Evolutionary conservation across 116 monocot species (phyloP).

Genomic region (Dioscorea cayenensis): DNA sequence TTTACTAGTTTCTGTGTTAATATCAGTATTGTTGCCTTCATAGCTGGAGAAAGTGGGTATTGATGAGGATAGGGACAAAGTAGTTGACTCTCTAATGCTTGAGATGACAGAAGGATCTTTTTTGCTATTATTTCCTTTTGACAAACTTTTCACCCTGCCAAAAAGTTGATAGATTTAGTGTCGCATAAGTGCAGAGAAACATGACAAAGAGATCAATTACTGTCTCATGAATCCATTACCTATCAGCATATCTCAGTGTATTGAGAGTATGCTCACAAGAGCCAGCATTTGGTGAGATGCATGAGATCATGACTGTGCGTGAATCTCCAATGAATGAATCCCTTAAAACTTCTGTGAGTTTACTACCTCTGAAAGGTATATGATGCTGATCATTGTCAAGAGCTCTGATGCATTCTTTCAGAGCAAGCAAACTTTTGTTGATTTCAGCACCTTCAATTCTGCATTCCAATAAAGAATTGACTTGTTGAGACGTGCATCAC

Average conservation of each 20-base stretch:
- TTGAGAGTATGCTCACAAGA: conserved; percentile 98
- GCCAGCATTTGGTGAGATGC: conserved; percentile 95
- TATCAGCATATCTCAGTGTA: conserved; percentile 98
- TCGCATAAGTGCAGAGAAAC: not conserved
- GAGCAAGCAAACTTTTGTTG: conserved; percentile 96
- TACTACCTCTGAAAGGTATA: conserved; percentile 99
- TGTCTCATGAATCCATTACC: conserved; percentile 31
- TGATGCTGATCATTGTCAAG: conserved; percentile 96
- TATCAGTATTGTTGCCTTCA: conserved; percentile 24
- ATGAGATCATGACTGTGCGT: conserved; percentile 98
- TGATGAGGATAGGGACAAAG: conserved; percentile 39
- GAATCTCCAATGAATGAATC: conserved; percentile 97
- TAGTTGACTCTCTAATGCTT: conserved; percentile 62
- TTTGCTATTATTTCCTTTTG: conserved; percentile 79
- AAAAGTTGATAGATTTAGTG: not conserved
- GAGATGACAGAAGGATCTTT: conserved; percentile 42
- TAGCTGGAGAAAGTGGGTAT: conserved; percentile 24
- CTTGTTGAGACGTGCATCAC: not conserved
- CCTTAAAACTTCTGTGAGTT: conserved; percentile 91
- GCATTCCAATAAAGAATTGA: conserved; percentile 18
- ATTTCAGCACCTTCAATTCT: conserved; percentile 99
- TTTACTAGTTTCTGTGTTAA: conserved; percentile 29
- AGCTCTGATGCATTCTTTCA: conserved; percentile 99
- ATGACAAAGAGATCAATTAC: not conserved
- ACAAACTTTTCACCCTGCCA: conserved; percentile 89